These are phyloP conservation scores for Yarrowia alimentaria DNA, from an alignment of 805 yeast species.

Conservation along the genomic window DNA sequence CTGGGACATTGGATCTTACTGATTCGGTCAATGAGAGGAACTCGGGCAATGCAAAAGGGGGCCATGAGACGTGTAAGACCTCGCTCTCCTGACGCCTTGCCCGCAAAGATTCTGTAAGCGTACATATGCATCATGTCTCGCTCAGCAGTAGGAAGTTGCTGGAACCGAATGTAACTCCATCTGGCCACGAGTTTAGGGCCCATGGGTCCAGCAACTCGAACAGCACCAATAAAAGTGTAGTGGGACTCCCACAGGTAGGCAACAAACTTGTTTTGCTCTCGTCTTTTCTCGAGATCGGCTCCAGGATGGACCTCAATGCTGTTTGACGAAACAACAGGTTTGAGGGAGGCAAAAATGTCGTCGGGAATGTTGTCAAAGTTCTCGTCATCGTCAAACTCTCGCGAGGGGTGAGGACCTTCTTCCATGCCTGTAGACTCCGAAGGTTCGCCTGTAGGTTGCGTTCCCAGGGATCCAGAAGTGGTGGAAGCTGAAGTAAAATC, in stretches of 20 bases:
- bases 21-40: slow-evolving; percentile 60
- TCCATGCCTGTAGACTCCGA: background rate
- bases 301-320: slow-evolving; percentile 48
- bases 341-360: slow-evolving; percentile 25
- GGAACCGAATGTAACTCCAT: slow-evolving; percentile 83
- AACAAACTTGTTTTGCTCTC: slow-evolving; percentile 52
- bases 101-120: slow-evolving; percentile 78
- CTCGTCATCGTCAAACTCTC: slow-evolving; percentile 6
- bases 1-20: slow-evolving; percentile 59
- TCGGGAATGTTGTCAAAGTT: slow-evolving; percentile 26
- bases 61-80: slow-evolving; percentile 77
- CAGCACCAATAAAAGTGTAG: slow-evolving; percentile 78
- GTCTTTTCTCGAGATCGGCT: slow-evolving; percentile 33
- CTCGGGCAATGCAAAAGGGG: slow-evolving; percentile 88
- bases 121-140: slow-evolving; percentile 65
- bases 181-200: slow-evolving; percentile 86
- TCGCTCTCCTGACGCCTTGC: slow-evolving; percentile 90
- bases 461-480: background rate
- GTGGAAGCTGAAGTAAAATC: background rate
- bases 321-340: slow-evolving; percentile 31
- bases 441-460: background rate
- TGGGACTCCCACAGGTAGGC: slow-evolving; percentile 78
- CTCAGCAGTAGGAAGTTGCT: slow-evolving; percentile 50
- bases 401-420: slow-evolving; percentile 11
- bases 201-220: slow-evolving; percentile 71